These are phyloP conservation scores for Candida chauliodis DNA, from an alignment of 805 yeast genomes.

Conservation along the genomic window DNA sequence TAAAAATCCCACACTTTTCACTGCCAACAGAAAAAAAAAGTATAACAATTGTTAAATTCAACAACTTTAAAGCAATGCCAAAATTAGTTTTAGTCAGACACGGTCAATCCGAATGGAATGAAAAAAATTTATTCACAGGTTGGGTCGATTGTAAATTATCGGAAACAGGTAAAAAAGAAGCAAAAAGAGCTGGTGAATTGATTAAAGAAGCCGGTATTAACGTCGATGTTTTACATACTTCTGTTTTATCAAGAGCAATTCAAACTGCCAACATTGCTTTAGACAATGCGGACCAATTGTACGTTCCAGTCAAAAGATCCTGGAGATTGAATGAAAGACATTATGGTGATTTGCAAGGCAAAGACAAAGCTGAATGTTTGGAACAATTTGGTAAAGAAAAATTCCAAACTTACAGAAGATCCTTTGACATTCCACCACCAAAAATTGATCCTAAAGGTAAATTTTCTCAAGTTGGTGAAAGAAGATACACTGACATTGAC, in stretches of 20 bases:
- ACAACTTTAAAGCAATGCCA: conserved; percentile 25
- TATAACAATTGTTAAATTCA: not conserved
- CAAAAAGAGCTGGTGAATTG: conserved; percentile 88
- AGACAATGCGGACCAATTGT: conserved; percentile 82
- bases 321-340: conserved; percentile 99
- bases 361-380: conserved; percentile 92
- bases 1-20: conserved; percentile 1
- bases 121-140: conserved; percentile 96
- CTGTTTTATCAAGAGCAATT: conserved; percentile 89
- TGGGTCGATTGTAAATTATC: conserved; percentile 95
- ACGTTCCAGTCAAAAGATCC: conserved; percentile 87
- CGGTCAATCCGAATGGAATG: conserved; percentile 99
- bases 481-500: conserved; percentile 80
- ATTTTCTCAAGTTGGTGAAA: conserved; percentile 83
- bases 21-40: conserved; percentile 1
- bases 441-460: conserved; percentile 69
- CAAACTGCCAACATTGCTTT: conserved; percentile 96
- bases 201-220: conserved; percentile 79
- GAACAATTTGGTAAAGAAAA: conserved; percentile 85
- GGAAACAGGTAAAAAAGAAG: conserved; percentile 83
- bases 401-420: conserved; percentile 97
- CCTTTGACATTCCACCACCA: conserved; percentile 96
- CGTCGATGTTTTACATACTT: conserved; percentile 89
- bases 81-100: conserved; percentile 92
- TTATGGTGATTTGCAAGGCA: conserved; percentile 98